Conservation (phyloP, 352 stramenopile genomes). For the Globisporangium spinosum region DNA sequence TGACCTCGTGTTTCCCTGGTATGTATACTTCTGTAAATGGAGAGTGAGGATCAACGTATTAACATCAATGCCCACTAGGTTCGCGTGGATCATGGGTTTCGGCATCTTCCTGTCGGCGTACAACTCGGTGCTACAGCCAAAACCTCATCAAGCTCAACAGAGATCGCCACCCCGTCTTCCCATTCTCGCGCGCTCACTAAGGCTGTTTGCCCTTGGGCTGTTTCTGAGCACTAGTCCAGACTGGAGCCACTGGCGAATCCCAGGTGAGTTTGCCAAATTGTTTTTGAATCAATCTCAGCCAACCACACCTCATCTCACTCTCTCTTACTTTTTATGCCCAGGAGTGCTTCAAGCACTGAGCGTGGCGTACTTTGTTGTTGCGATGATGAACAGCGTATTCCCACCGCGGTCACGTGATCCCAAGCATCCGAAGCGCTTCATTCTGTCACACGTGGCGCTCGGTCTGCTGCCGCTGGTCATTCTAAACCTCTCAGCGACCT, state of each 20-base stretch:
- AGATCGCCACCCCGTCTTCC: neutral
- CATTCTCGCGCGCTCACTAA: constrained; percentile 29
- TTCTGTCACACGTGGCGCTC: constrained; percentile 24
- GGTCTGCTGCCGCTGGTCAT: constrained; percentile 36
- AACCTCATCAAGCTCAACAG: neutral
- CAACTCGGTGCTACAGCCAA: neutral
- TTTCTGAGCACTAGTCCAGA: constrained; percentile 65
- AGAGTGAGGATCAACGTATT: neutral
- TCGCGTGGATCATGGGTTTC: constrained; percentile 86
- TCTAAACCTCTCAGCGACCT: constrained; percentile 52
- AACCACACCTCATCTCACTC: neutral
- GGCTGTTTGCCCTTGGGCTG: constrained; percentile 60
- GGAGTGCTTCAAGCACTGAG: constrained; percentile 73
- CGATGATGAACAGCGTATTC: constrained; percentile 15
- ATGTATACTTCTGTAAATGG: constrained; percentile 4
- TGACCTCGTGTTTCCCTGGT: constrained; percentile 81
- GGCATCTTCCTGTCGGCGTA: constrained; percentile 30
- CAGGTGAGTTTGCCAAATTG: constrained; percentile 25
- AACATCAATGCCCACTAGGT: constrained; percentile 28
- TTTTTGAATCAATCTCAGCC: neutral
- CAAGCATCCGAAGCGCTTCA: neutral
- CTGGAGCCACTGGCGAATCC: constrained; percentile 62
- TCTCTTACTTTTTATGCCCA: neutral
- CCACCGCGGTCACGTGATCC: neutral
- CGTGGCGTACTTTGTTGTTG: constrained; percentile 40